Evolutionary conservation across 495 filamentous ascomycete species (phyloP).

Genomic region (Xylaria nigripes): DNA sequence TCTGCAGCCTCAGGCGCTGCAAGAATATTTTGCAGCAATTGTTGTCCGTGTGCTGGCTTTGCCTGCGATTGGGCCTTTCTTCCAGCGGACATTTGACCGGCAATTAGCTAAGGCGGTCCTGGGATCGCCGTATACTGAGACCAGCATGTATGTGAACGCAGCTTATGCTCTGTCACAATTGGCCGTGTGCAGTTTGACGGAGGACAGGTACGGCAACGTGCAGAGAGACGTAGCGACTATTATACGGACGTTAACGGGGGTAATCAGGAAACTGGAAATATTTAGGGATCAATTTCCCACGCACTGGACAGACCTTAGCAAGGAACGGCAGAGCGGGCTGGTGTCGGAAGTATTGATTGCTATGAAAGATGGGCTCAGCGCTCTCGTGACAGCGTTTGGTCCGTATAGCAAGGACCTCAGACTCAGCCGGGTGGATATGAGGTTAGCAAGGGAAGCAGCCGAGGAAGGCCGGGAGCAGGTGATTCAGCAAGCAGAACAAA

Average conservation of each 20-base stretch:
- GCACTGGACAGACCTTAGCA: conserved; percentile 77
- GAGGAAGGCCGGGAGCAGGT: conserved; percentile 15
- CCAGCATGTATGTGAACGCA: conserved; percentile 59
- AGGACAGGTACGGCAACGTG: conserved; percentile 85
- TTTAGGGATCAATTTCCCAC: conserved; percentile 53
- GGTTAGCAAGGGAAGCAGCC: conserved; percentile 58
- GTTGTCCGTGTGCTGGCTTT: conserved; percentile 36
- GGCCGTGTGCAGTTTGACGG: conserved; percentile 60
- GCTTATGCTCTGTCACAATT: conserved; percentile 60
- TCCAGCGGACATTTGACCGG: conserved; percentile 61
- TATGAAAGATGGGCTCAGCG: conserved; percentile 50
- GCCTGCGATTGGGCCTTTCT: conserved; percentile 51
- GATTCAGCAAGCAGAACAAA: conserved; percentile 4
- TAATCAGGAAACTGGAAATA: conserved; percentile 58
- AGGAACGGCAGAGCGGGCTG: conserved; percentile 40
- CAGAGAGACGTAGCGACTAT: conserved; percentile 65
- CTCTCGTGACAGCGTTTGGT: conserved; percentile 59
- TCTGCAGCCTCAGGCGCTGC: conserved; percentile 34
- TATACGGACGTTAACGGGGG: conserved; percentile 59
- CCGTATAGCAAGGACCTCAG: conserved; percentile 59
- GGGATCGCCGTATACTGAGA: conserved; percentile 57
- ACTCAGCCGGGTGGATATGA: conserved; percentile 57
- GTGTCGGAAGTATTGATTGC: conserved; percentile 54
- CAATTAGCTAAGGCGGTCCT: conserved; percentile 55
- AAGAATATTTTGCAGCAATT: conserved; percentile 24